Percentiles rank a stretch among this genome's conserved stretches.
phyloP scores from a whole-genome alignment of 768 basidiomycete genomes.

The Neoboletus subvelutipes region DNA sequence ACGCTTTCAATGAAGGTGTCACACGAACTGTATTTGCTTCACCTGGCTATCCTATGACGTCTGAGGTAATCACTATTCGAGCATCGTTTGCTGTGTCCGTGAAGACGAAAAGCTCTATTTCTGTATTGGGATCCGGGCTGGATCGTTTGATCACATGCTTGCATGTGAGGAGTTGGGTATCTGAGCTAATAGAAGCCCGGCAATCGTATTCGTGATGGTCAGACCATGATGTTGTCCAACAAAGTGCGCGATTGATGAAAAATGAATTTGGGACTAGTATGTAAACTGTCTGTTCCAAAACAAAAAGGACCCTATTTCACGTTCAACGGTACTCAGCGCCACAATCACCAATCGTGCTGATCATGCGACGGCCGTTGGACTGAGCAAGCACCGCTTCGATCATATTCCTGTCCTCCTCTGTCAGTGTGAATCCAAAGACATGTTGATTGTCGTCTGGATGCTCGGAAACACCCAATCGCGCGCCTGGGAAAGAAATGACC shows the following conservation, averaged over 20 bases:
- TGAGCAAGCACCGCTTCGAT: conserved; percentile 62
- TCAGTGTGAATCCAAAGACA: conserved; percentile 59
- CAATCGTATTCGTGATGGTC: not conserved
- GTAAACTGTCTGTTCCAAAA: not conserved
- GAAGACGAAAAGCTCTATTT: conserved; percentile 4
- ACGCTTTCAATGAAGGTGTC: conserved; percentile 6
- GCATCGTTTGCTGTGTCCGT: not conserved
- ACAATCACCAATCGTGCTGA: conserved; percentile 75
- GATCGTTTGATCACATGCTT: not conserved
- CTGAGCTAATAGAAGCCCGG: not conserved
- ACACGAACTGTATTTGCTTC: conserved; percentile 8
- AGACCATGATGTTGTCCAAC: not conserved
- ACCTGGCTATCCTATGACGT: conserved; percentile 2
- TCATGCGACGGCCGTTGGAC: conserved; percentile 63
- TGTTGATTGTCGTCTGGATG: conserved; percentile 67
- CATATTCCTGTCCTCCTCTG: conserved; percentile 52
- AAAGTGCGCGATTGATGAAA: not conserved
- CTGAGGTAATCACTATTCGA: not conserved
- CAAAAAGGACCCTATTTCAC: not conserved
- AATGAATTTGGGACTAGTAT: not conserved
- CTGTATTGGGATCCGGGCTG: not conserved
- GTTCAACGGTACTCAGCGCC: conserved; percentile 72
- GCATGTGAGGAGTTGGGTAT: not conserved
- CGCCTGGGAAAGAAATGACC: conserved; percentile 42
- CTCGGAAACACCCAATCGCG: conserved; percentile 72